Conservation (phyloP, 768 basidiomycete species). For the Amanita jacksonii region DNA sequence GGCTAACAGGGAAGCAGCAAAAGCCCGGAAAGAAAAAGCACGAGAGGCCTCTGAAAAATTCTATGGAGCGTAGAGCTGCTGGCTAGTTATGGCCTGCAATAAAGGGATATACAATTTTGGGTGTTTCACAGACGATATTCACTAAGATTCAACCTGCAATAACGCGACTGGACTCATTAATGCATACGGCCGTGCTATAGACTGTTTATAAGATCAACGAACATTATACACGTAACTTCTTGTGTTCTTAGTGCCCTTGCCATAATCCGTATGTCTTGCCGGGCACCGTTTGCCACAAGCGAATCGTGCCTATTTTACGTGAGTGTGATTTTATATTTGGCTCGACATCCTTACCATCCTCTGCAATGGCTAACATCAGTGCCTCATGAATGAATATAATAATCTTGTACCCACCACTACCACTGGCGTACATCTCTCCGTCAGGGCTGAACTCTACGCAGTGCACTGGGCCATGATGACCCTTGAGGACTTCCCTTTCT, state of each 20-base stretch:
- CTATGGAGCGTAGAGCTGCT: slow-evolving; percentile 36
- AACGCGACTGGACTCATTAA: no score
- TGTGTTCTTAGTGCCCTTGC: slow-evolving; percentile 39
- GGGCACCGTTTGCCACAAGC: slow-evolving; percentile 95
- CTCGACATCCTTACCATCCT: slow-evolving; percentile 52
- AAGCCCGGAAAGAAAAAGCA: slow-evolving; percentile 42
- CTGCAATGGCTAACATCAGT: slow-evolving; percentile 26
- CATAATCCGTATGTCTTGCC: slow-evolving; percentile 89
- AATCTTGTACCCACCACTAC: slow-evolving; percentile 63
- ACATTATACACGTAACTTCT: no score
- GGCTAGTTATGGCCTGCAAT: no score
- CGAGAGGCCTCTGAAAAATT: slow-evolving; percentile 57
- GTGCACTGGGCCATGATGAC: slow-evolving; percentile 96
- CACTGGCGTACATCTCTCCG: slow-evolving; percentile 95
- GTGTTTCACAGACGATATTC: no score
- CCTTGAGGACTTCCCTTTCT: slow-evolving; percentile 87
- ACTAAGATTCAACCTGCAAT: no score
- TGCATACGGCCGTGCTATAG: no score
- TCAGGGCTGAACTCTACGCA: slow-evolving; percentile 92
- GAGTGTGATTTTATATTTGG: neutral
- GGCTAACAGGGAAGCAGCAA: slow-evolving; percentile 52
- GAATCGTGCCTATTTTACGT: slow-evolving; percentile 65
- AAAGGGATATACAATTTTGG: no score
- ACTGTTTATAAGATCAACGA: no score
- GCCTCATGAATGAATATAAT: slow-evolving; percentile 8